Percentiles rank a stretch among this genome's conserved stretches.
Evolutionary conservation across 495 filamentous ascomycete genomes (phyloP).

Genomic region (Cercophora samala): DNA sequence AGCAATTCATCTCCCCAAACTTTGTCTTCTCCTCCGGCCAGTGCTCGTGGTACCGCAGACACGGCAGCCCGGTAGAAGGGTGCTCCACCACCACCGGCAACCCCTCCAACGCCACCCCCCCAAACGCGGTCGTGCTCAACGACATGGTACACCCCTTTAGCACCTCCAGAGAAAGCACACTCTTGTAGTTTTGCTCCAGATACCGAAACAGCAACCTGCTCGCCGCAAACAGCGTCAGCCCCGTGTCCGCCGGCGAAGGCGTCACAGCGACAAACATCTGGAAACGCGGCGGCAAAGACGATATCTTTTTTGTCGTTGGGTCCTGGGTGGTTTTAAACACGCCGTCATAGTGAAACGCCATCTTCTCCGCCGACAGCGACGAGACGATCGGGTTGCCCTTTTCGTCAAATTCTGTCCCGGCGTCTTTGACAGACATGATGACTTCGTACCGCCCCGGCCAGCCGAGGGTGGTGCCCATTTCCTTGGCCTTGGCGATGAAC

Average conservation of each 20-base stretch:
- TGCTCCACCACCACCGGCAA: constrained; percentile 51
- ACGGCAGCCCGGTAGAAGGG: constrained; percentile 42
- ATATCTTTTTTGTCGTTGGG: constrained; percentile 32
- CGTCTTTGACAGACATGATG: constrained; percentile 40
- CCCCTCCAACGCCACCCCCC: constrained; percentile 33
- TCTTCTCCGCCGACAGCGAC: constrained; percentile 49
- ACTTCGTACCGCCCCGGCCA: constrained; percentile 52
- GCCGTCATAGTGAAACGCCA: constrained; percentile 58
- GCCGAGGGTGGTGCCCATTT: constrained; percentile 43
- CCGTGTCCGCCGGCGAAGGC: constrained; percentile 30
- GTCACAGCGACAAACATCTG: constrained; percentile 14
- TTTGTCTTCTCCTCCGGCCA: constrained; percentile 50
- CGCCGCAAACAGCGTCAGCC: constrained; percentile 51
- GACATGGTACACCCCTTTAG: background rate
- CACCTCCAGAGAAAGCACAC: constrained; percentile 9
- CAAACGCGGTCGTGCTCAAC: background rate
- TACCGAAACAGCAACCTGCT: constrained; percentile 52
- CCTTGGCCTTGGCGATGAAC: constrained; percentile 43
- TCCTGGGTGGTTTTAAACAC: constrained; percentile 45
- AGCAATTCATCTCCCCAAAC: constrained; percentile 32
- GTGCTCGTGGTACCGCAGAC: constrained; percentile 54
- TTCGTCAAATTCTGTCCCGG: constrained; percentile 26
- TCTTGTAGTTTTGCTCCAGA: constrained; percentile 33
- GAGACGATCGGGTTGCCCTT: constrained; percentile 38
- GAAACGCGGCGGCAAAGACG: background rate